phyloP scores from a whole-genome alignment of 2,329 filamentous ascomycete species.

The Ceratocystis albifundus region DNA sequence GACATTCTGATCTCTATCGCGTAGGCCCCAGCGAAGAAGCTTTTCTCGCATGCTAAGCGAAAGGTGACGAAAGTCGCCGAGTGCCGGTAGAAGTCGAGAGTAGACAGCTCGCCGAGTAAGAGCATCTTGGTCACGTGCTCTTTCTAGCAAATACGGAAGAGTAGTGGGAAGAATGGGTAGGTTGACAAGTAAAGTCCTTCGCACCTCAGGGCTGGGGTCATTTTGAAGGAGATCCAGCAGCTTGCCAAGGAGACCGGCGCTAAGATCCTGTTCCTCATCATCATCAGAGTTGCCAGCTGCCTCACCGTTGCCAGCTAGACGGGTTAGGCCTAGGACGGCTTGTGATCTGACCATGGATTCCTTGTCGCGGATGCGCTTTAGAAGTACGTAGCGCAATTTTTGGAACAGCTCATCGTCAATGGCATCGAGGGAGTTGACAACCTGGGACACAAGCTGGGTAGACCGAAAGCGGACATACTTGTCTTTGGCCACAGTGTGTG shows the following conservation, averaged over 20 bases:
- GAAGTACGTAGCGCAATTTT: conserved; percentile 62
- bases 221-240: conserved; percentile 83
- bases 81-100: conserved; percentile 68
- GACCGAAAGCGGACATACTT: conserved; percentile 83
- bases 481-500: conserved; percentile 75
- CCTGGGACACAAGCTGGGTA: conserved; percentile 79
- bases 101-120: conserved; percentile 78
- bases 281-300: conserved; percentile 59
- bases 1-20: conserved; percentile 88
- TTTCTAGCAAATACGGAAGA: conserved; percentile 75
- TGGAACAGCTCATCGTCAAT: conserved; percentile 89
- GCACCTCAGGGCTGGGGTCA: conserved; percentile 86
- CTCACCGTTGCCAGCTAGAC: conserved; percentile 68
- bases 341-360: conserved; percentile 86
- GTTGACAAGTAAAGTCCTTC: conserved; percentile 77
- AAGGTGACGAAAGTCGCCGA: conserved; percentile 89
- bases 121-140: conserved; percentile 79
- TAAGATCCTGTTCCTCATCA: conserved; percentile 53
- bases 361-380: conserved; percentile 85
- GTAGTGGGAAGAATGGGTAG: conserved; percentile 76
- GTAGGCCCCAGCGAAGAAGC: conserved; percentile 82
- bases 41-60: conserved; percentile 93
- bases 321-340: conserved; percentile 78
- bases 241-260: conserved; percentile 64
- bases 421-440: conserved; percentile 83